phyloP scores from a whole-genome alignment of 2,329 filamentous ascomycete species.

The Beauveria medogensis region DNA sequence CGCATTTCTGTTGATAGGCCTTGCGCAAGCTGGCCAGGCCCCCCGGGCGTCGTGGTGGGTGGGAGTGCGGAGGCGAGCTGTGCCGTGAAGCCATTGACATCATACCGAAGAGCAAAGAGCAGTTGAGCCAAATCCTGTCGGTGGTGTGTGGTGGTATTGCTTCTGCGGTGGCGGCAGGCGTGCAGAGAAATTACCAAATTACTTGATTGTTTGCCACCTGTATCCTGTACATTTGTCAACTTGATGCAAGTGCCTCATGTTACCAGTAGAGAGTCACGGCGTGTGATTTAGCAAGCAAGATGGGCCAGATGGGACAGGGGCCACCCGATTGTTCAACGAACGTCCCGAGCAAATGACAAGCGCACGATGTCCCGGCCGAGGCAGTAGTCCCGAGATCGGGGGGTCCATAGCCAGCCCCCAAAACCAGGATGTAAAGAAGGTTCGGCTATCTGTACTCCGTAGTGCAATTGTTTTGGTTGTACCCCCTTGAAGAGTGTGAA shows the following conservation, averaged over 20 bases:
- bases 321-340: not conserved
- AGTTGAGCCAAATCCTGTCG: not conserved
- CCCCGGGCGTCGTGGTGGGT: not conserved
- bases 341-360: not conserved
- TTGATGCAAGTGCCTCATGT: too few species aligned
- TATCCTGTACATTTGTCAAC: not conserved
- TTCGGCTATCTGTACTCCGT: slow-evolving; percentile 4
- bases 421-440: not conserved
- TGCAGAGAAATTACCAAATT: not conserved
- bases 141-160: not conserved
- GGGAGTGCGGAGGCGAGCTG: not conserved
- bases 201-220: not conserved
- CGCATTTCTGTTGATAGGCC: not conserved
- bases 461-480: not conserved
- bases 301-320: not conserved
- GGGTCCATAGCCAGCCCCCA: not conserved
- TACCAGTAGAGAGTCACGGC: too few species aligned
- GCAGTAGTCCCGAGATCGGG: not conserved
- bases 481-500: not conserved
- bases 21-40: not conserved
- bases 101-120: not conserved
- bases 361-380: not conserved
- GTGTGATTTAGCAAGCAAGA: too few species aligned
- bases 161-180: not conserved
- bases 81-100: slow-evolving; percentile 6